phyloP scores from a whole-genome alignment of 192 early-diverging fungal species.

The Funneliformis mosseae region DNA sequence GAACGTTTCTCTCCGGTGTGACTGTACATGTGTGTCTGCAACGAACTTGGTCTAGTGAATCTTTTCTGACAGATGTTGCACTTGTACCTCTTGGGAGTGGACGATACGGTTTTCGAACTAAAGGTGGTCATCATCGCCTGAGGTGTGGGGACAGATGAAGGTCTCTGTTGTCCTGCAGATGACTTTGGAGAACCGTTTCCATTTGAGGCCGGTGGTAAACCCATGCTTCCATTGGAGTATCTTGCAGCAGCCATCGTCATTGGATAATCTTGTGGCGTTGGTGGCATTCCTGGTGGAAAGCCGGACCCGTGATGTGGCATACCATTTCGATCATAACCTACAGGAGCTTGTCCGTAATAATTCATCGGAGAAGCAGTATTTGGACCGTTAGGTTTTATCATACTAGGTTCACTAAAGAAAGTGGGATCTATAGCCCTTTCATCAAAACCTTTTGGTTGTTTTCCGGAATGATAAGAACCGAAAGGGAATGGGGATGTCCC shows the following conservation, averaged over 20 bases:
- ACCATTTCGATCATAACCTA: slow-evolving; percentile 17
- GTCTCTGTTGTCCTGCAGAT: neutral
- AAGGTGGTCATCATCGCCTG: slow-evolving; percentile 37
- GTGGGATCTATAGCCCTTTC: slow-evolving; percentile 14
- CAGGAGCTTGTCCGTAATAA: neutral
- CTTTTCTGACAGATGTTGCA: slow-evolving; percentile 41
- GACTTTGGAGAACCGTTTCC: neutral
- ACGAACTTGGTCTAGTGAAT: slow-evolving; percentile 44
- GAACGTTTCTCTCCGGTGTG: slow-evolving; percentile 44
- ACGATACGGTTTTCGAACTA: slow-evolving; percentile 32
- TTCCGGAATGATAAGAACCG: neutral
- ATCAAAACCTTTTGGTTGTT: slow-evolving; percentile 22
- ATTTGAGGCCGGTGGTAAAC: neutral
- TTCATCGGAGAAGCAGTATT: neutral
- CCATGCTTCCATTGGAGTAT: neutral
- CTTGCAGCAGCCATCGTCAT: neutral
- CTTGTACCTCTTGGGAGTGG: slow-evolving; percentile 41
- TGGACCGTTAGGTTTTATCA: slow-evolving; percentile 19
- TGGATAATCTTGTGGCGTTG: slow-evolving; percentile 9
- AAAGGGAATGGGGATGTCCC: neutral
- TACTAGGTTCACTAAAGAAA: slow-evolving; percentile 15
- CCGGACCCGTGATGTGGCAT: neutral
- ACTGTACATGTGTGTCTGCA: slow-evolving; percentile 44
- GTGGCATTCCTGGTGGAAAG: neutral
- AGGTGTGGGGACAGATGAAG: slow-evolving; percentile 4